Base-by-base conservation (phyloP, 1,284 basidiomycete species). In the Vanrija sp. region DNA sequence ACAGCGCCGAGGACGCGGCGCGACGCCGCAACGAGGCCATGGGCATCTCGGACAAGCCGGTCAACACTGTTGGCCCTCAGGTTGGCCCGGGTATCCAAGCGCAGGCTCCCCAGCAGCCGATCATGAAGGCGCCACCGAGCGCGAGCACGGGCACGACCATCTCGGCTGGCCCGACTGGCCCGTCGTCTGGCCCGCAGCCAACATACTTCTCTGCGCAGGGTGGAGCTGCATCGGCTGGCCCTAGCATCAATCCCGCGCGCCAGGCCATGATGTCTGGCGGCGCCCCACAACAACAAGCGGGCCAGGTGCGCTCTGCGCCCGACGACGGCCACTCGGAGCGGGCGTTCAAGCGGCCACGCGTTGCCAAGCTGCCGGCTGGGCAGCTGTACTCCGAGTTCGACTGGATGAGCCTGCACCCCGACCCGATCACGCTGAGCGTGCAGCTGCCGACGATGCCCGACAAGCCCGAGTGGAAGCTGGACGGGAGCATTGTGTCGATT, bases 1-100 rank as follows among this genome's bases (percentile, higher is more conserved):
- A 89, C 78, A 91, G 89, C 71, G 85, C 95, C 69, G 91, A 96
- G 77, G 90, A 95, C 68, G 91, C 95, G 72, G 95, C 96, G 73
- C 89, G 89, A 41, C 89, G 90, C 45, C 89, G 95, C 56, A 91
- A 94, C 76, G 86, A 88, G 56, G 83, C 89, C 22, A 89, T 63
- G n/a, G 71, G 71, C 43, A 39, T 73, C 10, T 48, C 60, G 37
- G 57, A 51, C 18, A 44, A n/a, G 35, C 49, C 46, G 16, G 16
- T 49, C 49, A 68, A 64, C 43, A 57, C 62, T 38, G 60, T 63
- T 6, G 61, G 59, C 12, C 65, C 65, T 5, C 62, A 64, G 49
- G 54, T 56, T 10, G 66, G 62, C 20, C 68, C 72, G 0, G 63
- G 63, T 3, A 67, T 75, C 45, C 64, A 52, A 37, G 35, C 31